A percentile compares a stretch with the other conserved stretches of the same genome.
phyloP scores from a whole-genome alignment of 164 flowering plant genomes.

The Umbellularia californica region DNA sequence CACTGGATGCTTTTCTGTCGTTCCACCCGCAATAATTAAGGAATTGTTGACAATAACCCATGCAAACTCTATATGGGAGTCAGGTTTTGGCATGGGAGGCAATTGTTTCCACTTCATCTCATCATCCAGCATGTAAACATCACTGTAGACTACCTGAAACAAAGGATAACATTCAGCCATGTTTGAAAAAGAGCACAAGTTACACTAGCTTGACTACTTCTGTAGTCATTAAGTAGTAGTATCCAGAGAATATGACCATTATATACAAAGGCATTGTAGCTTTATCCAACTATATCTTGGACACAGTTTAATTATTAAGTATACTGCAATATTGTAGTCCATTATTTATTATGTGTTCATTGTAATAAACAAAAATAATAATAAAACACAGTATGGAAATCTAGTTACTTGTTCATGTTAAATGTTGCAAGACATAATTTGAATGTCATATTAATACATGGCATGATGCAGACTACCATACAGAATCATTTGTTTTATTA shows the following conservation, averaged over 20 bases:
- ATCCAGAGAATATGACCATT: not conserved
- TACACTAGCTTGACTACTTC: not conserved
- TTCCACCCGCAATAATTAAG: conserved; percentile 73
- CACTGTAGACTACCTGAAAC: conserved; percentile 62
- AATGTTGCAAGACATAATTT: too few relatives aligned
- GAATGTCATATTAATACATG: too few relatives aligned
- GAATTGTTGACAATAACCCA: conserved; percentile 84
- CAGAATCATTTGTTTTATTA: too few relatives aligned
- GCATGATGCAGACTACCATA: too few relatives aligned
- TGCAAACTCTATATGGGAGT: conserved; percentile 90
- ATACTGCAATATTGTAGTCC: too few relatives aligned
- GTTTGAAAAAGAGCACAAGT: not conserved
- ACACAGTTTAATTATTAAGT: too few relatives aligned
- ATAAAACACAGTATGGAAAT: too few relatives aligned
- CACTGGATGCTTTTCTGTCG: conserved; percentile 83
- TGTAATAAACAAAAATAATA: too few relatives aligned
- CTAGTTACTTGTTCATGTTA: too few relatives aligned
- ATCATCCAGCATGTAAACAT: conserved; percentile 86
- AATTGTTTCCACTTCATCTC: conserved; percentile 79
- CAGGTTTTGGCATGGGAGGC: conserved; percentile 89
- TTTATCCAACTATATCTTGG: too few relatives aligned
- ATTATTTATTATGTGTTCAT: too few relatives aligned
- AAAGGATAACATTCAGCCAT: not conserved
- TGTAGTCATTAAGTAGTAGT: too few relatives aligned
- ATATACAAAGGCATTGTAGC: not conserved